Conservation (phyloP, 352 stramenopile species). For the Globisporangium heterothallicum region DNA sequence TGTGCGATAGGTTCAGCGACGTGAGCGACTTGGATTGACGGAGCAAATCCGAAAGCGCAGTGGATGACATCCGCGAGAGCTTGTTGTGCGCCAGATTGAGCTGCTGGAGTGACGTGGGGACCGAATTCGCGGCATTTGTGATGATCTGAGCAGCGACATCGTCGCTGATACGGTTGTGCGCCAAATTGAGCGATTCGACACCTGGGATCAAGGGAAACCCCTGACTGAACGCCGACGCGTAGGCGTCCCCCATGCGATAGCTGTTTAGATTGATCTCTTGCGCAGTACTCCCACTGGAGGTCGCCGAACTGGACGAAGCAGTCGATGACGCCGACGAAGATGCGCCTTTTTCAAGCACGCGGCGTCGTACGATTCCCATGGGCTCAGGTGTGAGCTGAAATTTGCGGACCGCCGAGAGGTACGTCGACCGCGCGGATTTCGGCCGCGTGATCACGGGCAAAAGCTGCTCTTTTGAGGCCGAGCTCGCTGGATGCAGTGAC, state of each 20-base stretch:
- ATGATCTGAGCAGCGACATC: slow-evolving; percentile 49
- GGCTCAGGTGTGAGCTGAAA: slow-evolving; percentile 59
- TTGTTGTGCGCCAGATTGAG: slow-evolving; percentile 69
- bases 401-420: slow-evolving; percentile 50
- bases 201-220: slow-evolving; percentile 57
- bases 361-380: slow-evolving; percentile 55
- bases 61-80: slow-evolving; percentile 30
- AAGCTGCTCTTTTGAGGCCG: not conserved
- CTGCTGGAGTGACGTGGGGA: slow-evolving; percentile 28
- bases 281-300: slow-evolving; percentile 28
- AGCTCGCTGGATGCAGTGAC: not conserved
- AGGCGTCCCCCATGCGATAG: slow-evolving; percentile 62
- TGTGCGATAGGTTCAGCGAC: slow-evolving; percentile 65
- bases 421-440: slow-evolving; percentile 52
- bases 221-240: slow-evolving; percentile 51
- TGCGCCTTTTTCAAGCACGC: slow-evolving; percentile 37
- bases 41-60: slow-evolving; percentile 36
- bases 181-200: slow-evolving; percentile 64
- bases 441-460: slow-evolving; percentile 22
- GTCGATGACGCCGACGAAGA: slow-evolving; percentile 25
- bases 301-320: slow-evolving; percentile 23
- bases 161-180: slow-evolving; percentile 69
- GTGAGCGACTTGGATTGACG: slow-evolving; percentile 42
- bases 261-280: slow-evolving; percentile 71
- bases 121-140: slow-evolving; percentile 18